Evolutionary conservation across 139 green algal genomes (phyloP).

Genomic region (Astrephomene gubernaculifera): DNA sequence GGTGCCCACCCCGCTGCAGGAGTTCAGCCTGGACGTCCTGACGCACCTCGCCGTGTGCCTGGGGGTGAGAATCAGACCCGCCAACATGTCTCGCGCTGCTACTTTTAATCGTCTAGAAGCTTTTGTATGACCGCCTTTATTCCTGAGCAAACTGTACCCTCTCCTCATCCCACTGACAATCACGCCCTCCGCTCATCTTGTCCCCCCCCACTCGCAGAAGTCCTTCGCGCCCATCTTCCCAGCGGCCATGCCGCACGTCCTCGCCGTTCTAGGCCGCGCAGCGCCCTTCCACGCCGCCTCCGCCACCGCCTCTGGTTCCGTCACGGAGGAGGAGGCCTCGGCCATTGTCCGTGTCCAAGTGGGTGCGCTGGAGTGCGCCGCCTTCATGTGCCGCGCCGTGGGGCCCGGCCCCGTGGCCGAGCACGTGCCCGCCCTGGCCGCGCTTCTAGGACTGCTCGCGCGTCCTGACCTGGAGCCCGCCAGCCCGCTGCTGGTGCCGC

Average conservation of each 20-base stretch:
- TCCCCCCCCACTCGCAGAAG: not conserved
- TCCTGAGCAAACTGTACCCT: not conserved
- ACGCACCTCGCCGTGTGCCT: not conserved
- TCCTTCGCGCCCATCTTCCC: slow-evolving; percentile 8
- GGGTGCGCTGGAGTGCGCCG: slow-evolving; percentile 27
- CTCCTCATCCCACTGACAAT: not conserved
- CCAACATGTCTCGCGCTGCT: too few species aligned
- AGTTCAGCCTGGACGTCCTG: slow-evolving; percentile 29
- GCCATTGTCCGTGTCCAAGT: slow-evolving; percentile 34
- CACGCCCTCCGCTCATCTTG: not conserved
- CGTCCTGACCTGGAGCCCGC: slow-evolving; percentile 1
- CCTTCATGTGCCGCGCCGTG: slow-evolving; percentile 11
- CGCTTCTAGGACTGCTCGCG: not conserved
- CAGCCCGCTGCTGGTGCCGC: slow-evolving; percentile 24
- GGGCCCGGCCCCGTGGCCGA: not conserved
- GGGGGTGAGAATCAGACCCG: not conserved
- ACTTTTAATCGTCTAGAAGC: too few species aligned
- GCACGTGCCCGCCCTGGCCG: slow-evolving; percentile 14
- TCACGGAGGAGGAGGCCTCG: slow-evolving; percentile 9
- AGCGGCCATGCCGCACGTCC: not conserved
- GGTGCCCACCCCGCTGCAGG: slow-evolving; percentile 31
- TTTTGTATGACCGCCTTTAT: not conserved
- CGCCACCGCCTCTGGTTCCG: not conserved
- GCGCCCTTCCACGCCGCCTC: slow-evolving; percentile 17
- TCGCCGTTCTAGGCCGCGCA: slow-evolving; percentile 18